phyloP scores from a whole-genome alignment of 192 early-diverging fungal genomes.

The Umbelopsis sp. region DNA sequence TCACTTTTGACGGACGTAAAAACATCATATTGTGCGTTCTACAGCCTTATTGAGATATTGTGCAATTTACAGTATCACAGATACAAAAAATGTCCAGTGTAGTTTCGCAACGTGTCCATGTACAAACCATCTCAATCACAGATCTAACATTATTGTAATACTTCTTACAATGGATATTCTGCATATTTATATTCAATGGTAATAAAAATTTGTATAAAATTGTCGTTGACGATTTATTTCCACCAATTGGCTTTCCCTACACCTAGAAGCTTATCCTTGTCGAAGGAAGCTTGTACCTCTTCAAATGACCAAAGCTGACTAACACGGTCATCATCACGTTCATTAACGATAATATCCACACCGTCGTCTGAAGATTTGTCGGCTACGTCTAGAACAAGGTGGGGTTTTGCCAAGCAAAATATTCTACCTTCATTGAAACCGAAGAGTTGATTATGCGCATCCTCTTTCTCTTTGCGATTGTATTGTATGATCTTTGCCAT shows the following conservation, averaged over 20 bases:
- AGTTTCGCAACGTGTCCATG: too few relatives aligned
- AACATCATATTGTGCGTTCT: too few relatives aligned
- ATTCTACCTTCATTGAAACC: conserved; percentile 1
- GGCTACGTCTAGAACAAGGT: neutral
- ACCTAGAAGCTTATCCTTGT: conserved; percentile 4
- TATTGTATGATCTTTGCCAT: conserved; percentile 3
- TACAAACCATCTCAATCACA: too few relatives aligned
- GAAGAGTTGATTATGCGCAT: conserved; percentile 4
- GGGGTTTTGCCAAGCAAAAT: conserved; percentile 7
- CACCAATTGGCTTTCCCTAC: neutral
- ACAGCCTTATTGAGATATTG: too few relatives aligned
- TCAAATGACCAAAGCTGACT: conserved; percentile 5
- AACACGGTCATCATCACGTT: conserved; percentile 13
- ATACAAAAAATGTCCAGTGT: too few relatives aligned
- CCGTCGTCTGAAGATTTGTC: neutral
- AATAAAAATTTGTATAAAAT: too few relatives aligned
- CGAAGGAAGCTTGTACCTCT: neutral
- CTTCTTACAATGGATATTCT: too few relatives aligned
- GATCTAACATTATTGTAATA: too few relatives aligned
- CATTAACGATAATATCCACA: neutral
- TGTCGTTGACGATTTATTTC: conserved; percentile 4
- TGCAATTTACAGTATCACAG: too few relatives aligned
- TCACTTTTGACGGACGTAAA: too few relatives aligned
- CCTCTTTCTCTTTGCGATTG: neutral
- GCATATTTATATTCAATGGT: too few relatives aligned